Evolutionary conservation across 345 rosid species (phyloP).

Genomic region (Gynandropsis gynandra): DNA sequence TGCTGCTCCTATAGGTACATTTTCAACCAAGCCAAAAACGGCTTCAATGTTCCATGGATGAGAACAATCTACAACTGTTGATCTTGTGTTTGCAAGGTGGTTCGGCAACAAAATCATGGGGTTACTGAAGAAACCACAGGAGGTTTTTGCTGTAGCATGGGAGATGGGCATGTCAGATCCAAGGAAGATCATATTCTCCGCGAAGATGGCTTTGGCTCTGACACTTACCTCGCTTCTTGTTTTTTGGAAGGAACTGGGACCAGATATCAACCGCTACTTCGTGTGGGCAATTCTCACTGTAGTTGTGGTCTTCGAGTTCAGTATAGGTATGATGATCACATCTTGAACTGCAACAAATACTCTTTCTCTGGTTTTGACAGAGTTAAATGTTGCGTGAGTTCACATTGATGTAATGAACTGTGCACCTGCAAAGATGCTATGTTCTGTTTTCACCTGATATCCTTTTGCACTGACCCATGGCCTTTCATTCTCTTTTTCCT

Average conservation of each 20-base stretch:
- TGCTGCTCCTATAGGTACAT: slow-evolving; percentile 30
- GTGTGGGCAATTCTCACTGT: slow-evolving; percentile 91
- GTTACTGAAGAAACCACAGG: slow-evolving; percentile 16
- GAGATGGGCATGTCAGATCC: slow-evolving; percentile 76
- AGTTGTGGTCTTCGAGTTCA: slow-evolving; percentile 79
- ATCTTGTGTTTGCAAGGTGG: slow-evolving; percentile 23
- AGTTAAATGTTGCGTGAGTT: too few relatives aligned
- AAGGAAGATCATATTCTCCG: slow-evolving; percentile 68
- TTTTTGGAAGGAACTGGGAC: slow-evolving; percentile 51
- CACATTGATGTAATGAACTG: too few relatives aligned
- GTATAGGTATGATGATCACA: slow-evolving; percentile 43
- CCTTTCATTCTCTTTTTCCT: background rate
- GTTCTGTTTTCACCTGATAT: background rate
- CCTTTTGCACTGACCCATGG: too few relatives aligned
- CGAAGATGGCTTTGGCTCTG: slow-evolving; percentile 77
- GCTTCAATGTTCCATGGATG: slow-evolving; percentile 1
- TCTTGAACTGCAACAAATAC: too few relatives aligned
- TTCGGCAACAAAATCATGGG: slow-evolving; percentile 20
- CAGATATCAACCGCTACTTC: slow-evolving; percentile 49
- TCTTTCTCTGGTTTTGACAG: background rate
- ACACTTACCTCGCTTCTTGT: slow-evolving; percentile 51
- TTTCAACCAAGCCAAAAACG: slow-evolving; percentile 3
- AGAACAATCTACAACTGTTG: slow-evolving; percentile 3
- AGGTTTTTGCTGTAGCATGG: slow-evolving; percentile 32
- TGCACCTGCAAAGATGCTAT: too few relatives aligned